Evolutionary conservation across 2,329 filamentous ascomycete species (phyloP).

Genomic region (Pseudogymnoascus sp.): DNA sequence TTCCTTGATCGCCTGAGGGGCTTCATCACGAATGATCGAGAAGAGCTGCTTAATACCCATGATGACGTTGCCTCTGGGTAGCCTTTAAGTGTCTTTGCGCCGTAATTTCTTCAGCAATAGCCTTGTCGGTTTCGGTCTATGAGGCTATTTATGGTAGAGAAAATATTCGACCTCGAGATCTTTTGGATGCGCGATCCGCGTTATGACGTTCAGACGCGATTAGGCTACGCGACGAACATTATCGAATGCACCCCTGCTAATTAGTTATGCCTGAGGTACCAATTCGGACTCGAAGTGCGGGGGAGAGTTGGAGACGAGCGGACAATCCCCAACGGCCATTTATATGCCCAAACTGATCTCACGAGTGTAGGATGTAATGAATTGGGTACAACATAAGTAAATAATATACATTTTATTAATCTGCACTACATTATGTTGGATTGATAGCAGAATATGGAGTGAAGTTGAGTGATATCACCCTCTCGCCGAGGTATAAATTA

Average conservation of each 20-base stretch:
- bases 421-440: neutral
- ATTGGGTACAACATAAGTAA: neutral
- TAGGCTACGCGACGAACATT: neutral
- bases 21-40: constrained; percentile 79
- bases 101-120: neutral
- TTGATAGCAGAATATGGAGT: too few relatives aligned
- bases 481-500: constrained; percentile 3
- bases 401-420: neutral
- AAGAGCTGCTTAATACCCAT: constrained; percentile 68
- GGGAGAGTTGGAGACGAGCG: constrained; percentile 2
- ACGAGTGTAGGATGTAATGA: neutral
- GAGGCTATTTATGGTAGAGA: neutral
- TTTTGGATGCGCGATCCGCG: neutral
- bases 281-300: neutral
- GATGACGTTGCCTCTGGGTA: constrained; percentile 21
- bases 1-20: constrained; percentile 89
- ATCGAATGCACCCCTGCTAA: neutral
- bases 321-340: neutral
- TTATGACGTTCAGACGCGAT: constrained; percentile 9
- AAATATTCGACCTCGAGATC: neutral
- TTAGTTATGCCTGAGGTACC: neutral
- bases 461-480: neutral
- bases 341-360: neutral
- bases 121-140: neutral
- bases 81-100: neutral